Base-by-base conservation (phyloP, 2,329 filamentous ascomycete species). In the Fusarium begoniae region DNA sequence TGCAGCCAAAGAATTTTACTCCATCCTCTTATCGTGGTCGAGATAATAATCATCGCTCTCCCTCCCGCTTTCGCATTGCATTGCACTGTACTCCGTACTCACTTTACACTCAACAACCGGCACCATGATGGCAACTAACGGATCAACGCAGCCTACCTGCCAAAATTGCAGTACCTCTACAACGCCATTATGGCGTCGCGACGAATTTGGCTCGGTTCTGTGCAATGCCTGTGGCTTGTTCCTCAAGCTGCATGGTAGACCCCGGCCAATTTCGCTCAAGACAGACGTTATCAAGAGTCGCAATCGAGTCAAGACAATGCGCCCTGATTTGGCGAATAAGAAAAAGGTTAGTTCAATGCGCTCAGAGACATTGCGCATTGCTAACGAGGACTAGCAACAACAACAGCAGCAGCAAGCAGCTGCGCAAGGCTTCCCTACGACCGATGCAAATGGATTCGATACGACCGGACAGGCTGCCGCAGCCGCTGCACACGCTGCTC, bases 271-370 rank as follows among this genome's bases (percentile, higher is more conserved):
- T 82, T 97, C 94, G 78, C 89, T 99, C 79, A 99, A 99, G 88
- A 98, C 96, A 55, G 96, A 99, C 87, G 96, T 98, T 77, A 99
- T 99, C 86, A 99, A 99, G 88, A 98, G 95, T 86, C 94, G 96
- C 80, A 99, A 99, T 85, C 92, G 96, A 75, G 96, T 98, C 78
- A 98, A 98, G 88, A 96, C 95, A 35, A 90, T 90, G 83, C 89
- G 90, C 61, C 90, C 93, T 14, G 94, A 95, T 79, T 90, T 93
- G 72, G 91, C 92, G 53, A 93, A 94, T 79, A 95, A 92, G 83
- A 91, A 95, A 84, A 97, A 97, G 91, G 94, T 94, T 85, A 80
- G 57, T 35, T 7, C 50, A 32, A 24, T 60, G 22, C 15, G 40
- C 57, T 35, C 26, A 15, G 43, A 47, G 20, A n/a, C 17, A 38